Conservation (phyloP, 2,329 filamentous ascomycete genomes). For the Cytospora leucostoma region DNA sequence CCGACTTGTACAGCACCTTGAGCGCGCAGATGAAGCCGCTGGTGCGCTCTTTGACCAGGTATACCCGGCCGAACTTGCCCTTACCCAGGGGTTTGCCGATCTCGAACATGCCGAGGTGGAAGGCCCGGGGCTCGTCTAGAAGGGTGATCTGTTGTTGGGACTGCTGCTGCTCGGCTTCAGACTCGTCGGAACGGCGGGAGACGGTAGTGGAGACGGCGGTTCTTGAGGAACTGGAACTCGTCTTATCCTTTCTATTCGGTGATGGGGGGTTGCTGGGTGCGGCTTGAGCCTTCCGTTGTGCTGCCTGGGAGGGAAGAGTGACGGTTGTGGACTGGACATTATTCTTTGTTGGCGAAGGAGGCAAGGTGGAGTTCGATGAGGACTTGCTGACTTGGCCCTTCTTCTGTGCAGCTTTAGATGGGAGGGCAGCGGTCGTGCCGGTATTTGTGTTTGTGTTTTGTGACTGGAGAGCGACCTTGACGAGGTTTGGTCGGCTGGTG, state of each 20-base stretch:
- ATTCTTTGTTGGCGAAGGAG: slow-evolving; percentile 28
- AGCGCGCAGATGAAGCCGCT: slow-evolving; percentile 83
- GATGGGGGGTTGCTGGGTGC: slow-evolving; percentile 46
- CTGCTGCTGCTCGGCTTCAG: slow-evolving; percentile 52
- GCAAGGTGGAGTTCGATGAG: slow-evolving; percentile 30
- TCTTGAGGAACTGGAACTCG: slow-evolving; percentile 42
- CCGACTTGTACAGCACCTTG: slow-evolving; percentile 83
- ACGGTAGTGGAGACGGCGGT: slow-evolving; percentile 24
- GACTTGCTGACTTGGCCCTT: slow-evolving; percentile 38
- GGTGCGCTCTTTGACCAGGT: slow-evolving; percentile 76
- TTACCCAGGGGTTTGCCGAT: slow-evolving; percentile 85
- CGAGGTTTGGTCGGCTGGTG: slow-evolving; percentile 73
- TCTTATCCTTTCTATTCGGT: slow-evolving; percentile 53
- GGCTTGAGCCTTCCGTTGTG: slow-evolving; percentile 50
- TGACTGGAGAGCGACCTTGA: slow-evolving; percentile 82
- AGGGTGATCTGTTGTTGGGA: slow-evolving; percentile 55
- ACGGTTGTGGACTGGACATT: slow-evolving; percentile 52
- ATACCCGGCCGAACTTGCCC: slow-evolving; percentile 85
- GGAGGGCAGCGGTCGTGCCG: slow-evolving; percentile 65
- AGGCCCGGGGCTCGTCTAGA: slow-evolving; percentile 58
- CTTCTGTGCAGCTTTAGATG: slow-evolving; percentile 65
- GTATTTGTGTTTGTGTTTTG: slow-evolving; percentile 63
- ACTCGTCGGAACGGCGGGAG: slow-evolving; percentile 50
- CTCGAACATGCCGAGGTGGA: slow-evolving; percentile 93
- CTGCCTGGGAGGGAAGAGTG: slow-evolving; percentile 66